These are phyloP conservation scores for Cetraspora pellucida DNA, from an alignment of 192 early-diverging fungal species.

Conservation along the genomic window DNA sequence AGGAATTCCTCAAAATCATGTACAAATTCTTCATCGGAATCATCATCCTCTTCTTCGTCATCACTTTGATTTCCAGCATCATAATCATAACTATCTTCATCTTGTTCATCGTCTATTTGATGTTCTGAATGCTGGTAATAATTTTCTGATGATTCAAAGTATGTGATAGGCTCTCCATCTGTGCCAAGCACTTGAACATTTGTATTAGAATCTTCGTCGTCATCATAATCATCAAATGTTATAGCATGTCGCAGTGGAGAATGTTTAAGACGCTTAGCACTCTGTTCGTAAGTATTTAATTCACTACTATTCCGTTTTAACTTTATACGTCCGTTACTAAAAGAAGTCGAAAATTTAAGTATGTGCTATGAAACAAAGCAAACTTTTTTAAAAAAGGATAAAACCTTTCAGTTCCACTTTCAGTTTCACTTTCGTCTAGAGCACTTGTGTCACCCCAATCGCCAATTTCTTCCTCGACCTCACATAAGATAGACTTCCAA, in stretches of 20 bases:
- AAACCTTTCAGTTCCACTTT: constrained; percentile 42
- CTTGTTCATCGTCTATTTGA: not conserved
- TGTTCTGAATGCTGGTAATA: not conserved
- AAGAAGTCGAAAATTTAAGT: not conserved
- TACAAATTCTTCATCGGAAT: constrained; percentile 15
- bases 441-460: constrained; percentile 42
- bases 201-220: not conserved
- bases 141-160: not conserved
- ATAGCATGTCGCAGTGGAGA: constrained; percentile 19
- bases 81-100: not conserved
- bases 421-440: constrained; percentile 48
- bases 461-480: constrained; percentile 56
- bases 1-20: constrained; percentile 14
- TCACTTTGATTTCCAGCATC: constrained; percentile 23
- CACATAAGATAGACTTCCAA: constrained; percentile 54
- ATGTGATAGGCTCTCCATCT: not conserved
- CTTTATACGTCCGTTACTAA: not conserved
- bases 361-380: not conserved
- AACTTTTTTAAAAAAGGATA: not conserved
- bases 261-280: constrained; percentile 9
- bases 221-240: not conserved
- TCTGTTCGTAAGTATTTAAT: not conserved
- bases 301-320: constrained; percentile 7
- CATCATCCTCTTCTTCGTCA: constrained; percentile 20
- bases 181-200: not conserved